Conservation (phyloP, 805 yeast genomes). For the Groenewaldozyma tartarivorans region DNA sequence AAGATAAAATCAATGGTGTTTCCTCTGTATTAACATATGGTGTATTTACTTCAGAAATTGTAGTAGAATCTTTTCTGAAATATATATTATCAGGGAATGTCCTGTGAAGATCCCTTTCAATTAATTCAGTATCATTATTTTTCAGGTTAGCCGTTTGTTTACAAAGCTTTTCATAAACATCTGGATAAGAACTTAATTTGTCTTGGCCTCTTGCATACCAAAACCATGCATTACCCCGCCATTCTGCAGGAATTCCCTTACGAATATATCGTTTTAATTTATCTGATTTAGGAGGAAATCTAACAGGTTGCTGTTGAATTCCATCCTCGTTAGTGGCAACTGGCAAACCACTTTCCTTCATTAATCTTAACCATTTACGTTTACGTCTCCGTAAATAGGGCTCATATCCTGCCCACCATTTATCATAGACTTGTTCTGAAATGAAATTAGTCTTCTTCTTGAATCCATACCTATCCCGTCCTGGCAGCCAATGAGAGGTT, state of each 20-base stretch:
- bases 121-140: slow-evolving; percentile 81
- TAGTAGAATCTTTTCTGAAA: slow-evolving; percentile 40
- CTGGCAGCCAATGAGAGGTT: background rate
- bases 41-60: slow-evolving; percentile 5
- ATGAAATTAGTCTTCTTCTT: slow-evolving; percentile 52
- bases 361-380: slow-evolving; percentile 62
- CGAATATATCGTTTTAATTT: slow-evolving; percentile 64
- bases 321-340: slow-evolving; percentile 15
- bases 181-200: slow-evolving; percentile 54
- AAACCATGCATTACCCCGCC: slow-evolving; percentile 98
- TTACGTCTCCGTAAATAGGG: slow-evolving; percentile 55
- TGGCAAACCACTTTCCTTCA: slow-evolving; percentile 58
- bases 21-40: slow-evolving; percentile 30
- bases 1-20: slow-evolving; percentile 54
- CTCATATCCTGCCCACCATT: slow-evolving; percentile 67
- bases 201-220: slow-evolving; percentile 83
- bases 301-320: slow-evolving; percentile 31
- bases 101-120: slow-evolving; percentile 86
- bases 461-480: slow-evolving; percentile 78
- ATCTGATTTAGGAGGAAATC: slow-evolving; percentile 27
- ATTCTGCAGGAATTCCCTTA: slow-evolving; percentile 92
- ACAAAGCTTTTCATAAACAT: slow-evolving; percentile 64
- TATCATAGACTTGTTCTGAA: slow-evolving; percentile 48
- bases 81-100: slow-evolving; percentile 91
- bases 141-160: slow-evolving; percentile 42